Percentiles rank a stretch among this genome's conserved stretches.
phyloP scores from a whole-genome alignment of 148 eudicot species.

The Polygonum maritimum region DNA sequence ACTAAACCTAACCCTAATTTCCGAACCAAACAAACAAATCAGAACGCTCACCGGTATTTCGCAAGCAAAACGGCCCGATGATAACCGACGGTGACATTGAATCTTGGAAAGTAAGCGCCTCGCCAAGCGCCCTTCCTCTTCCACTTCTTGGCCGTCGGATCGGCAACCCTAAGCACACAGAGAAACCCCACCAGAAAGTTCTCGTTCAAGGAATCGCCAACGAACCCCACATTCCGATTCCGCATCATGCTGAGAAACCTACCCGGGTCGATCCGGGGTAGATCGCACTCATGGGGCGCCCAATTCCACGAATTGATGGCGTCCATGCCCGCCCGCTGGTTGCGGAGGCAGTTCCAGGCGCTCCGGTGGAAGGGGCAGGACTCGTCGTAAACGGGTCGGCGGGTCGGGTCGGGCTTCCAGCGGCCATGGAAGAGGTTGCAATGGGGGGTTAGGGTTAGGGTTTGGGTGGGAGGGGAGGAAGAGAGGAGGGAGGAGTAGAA shows the following conservation, averaged over 20 bases:
- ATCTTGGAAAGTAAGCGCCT: conserved; percentile 75
- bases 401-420: conserved; percentile 61
- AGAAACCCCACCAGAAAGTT: conserved; percentile 61
- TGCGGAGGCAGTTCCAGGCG: conserved; percentile 77
- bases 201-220: conserved; percentile 91
- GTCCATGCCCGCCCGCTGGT: conserved; percentile 56
- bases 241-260: conserved; percentile 65
- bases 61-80: conserved; percentile 92
- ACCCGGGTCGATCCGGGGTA: conserved; percentile 48
- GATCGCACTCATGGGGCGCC: conserved; percentile 60
- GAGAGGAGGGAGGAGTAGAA: conserved; percentile 48
- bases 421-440: conserved; percentile 63
- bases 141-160: conserved; percentile 74
- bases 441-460: conserved; percentile 13
- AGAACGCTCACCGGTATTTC: conserved; percentile 43
- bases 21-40: background rate
- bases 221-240: conserved; percentile 69
- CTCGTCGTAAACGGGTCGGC: conserved; percentile 50
- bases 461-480: conserved; percentile 16
- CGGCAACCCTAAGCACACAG: conserved; percentile 65
- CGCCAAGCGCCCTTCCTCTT: conserved; percentile 88
- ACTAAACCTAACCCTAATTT: background rate
- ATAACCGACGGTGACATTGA: conserved; percentile 77
- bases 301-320: conserved; percentile 78
- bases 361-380: conserved; percentile 86